phyloP scores from a whole-genome alignment of 2,329 filamentous ascomycete genomes.

The Knufia petricola region DNA sequence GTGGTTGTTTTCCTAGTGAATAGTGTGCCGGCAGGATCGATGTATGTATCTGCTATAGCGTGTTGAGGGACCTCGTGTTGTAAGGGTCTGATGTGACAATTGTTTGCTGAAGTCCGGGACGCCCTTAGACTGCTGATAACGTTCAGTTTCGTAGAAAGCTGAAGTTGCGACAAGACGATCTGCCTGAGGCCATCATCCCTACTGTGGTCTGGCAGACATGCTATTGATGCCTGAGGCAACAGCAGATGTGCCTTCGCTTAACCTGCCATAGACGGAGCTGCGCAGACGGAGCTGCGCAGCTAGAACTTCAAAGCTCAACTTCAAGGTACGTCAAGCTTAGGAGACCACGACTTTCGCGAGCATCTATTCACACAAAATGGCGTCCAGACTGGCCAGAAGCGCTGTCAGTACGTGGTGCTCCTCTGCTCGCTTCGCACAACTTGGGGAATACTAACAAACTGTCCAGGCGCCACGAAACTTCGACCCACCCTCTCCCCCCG shows the following conservation, averaged over 20 bases:
- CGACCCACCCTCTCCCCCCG: constrained; percentile 60
- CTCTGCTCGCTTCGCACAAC: constrained; percentile 12
- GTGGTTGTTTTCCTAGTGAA: no score
- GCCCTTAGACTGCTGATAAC: no score
- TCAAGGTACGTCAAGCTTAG: constrained; percentile 9
- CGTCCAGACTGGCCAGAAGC: constrained; percentile 92
- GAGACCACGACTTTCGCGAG: constrained; percentile 2
- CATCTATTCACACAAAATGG: constrained; percentile 57
- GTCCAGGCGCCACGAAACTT: constrained; percentile 75
- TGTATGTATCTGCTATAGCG: no score
- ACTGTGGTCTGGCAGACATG: no score
- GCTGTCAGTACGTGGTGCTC: constrained; percentile 67
- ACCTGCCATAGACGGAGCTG: constrained; percentile 1
- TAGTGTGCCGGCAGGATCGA: no score
- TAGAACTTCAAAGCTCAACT: constrained; percentile 9
- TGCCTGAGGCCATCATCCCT: background rate
- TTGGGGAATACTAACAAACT: constrained; percentile 10
- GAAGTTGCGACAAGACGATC: no score
- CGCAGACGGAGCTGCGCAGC: constrained; percentile 6
- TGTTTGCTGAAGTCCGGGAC: no score
- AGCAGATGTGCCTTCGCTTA: background rate
- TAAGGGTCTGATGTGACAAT: no score
- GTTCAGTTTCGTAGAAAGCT: no score
- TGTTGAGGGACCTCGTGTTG: no score
- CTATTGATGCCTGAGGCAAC: background rate